Conservation (phyloP, 768 basidiomycete genomes). For the Suillus alpinus region DNA sequence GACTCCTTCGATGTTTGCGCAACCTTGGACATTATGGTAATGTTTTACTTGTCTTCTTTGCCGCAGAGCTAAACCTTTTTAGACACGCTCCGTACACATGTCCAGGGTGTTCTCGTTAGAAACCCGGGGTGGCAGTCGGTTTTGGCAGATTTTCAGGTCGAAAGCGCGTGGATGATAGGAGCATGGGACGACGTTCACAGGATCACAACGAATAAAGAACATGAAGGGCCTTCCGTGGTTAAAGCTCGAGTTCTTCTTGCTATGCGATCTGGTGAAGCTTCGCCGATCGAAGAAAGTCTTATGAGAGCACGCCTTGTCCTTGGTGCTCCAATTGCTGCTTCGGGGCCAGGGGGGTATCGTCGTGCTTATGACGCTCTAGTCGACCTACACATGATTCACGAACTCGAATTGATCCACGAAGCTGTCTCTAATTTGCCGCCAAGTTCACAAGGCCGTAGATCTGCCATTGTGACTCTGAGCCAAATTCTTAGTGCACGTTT, state of each 20-base stretch:
- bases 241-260: slow-evolving; percentile 81
- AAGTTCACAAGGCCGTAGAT: slow-evolving; percentile 36
- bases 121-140: slow-evolving; percentile 80
- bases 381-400: slow-evolving; percentile 82
- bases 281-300: slow-evolving; percentile 47
- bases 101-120: slow-evolving; percentile 82
- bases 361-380: slow-evolving; percentile 85
- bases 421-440: slow-evolving; percentile 38
- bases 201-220: slow-evolving; percentile 49
- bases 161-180: slow-evolving; percentile 95
- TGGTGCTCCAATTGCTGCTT: slow-evolving; percentile 80
- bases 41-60: not conserved
- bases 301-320: slow-evolving; percentile 66
- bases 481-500: slow-evolving; percentile 60
- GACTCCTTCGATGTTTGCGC: slow-evolving; percentile 84
- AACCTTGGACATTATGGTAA: slow-evolving; percentile 96
- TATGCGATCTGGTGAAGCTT: slow-evolving; percentile 56
- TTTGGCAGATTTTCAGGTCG: slow-evolving; percentile 81
- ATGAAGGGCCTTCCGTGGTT: slow-evolving; percentile 58
- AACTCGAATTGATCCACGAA: slow-evolving; percentile 68
- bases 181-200: slow-evolving; percentile 83
- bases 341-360: slow-evolving; percentile 76
- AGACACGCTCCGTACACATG: slow-evolving; percentile 96
- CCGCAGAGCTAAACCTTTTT: slow-evolving; percentile 7
- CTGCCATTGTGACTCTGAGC: slow-evolving; percentile 38